Conservation (phyloP, 2,329 filamentous ascomycete species). For the Allantophomopsis cytisporea region DNA sequence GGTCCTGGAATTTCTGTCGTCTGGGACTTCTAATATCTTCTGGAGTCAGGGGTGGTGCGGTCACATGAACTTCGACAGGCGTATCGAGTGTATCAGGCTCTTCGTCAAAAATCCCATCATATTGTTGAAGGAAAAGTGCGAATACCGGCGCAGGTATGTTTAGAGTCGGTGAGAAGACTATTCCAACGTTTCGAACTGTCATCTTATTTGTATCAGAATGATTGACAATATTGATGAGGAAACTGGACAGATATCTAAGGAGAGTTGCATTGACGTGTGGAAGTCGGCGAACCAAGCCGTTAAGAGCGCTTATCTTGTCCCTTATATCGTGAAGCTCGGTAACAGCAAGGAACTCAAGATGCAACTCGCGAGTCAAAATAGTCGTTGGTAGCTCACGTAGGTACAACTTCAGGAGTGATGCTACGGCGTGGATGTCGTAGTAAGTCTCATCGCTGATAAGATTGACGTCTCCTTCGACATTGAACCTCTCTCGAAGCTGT, state of each 20-base stretch:
- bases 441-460: constrained; percentile 71
- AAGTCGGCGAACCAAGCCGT: constrained; percentile 65
- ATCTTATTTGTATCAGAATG: constrained; percentile 91
- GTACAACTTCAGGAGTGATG: constrained; percentile 87
- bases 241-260: constrained; percentile 72
- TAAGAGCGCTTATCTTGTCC: constrained; percentile 67
- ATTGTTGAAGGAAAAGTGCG: constrained; percentile 85
- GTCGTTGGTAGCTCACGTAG: constrained; percentile 83
- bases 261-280: constrained; percentile 71
- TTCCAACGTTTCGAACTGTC: constrained; percentile 94
- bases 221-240: constrained; percentile 85
- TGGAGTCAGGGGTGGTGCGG: constrained; percentile 25
- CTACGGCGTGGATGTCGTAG: constrained; percentile 92
- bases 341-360: constrained; percentile 75
- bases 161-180: constrained; percentile 93
- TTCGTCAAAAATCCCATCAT: constrained; percentile 69
- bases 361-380: constrained; percentile 80
- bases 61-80: constrained; percentile 28
- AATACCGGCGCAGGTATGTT: constrained; percentile 95
- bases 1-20: constrained; percentile 51
- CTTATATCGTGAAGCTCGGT: constrained; percentile 63
- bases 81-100: constrained; percentile 51
- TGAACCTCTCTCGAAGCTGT: constrained; percentile 81
- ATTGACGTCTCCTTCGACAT: constrained; percentile 82
- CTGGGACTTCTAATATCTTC: constrained; percentile 50